Base-by-base conservation (phyloP, 805 yeast genomes). In the Clavispora phyllophila region DNA sequence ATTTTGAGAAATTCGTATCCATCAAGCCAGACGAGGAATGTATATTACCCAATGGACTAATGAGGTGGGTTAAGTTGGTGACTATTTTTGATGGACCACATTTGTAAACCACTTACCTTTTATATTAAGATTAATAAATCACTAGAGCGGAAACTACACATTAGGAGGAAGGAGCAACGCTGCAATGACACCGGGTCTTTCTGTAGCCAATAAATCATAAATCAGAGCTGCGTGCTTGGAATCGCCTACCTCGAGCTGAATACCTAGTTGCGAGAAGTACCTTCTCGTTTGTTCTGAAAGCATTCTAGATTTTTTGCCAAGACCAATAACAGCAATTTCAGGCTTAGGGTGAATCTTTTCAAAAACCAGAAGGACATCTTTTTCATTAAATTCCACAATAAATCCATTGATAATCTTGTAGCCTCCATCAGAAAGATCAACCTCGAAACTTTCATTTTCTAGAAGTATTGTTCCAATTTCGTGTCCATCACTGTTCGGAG, bases 191-290 rank as follows among this genome's bases (percentile, higher is more conserved):
- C 72, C 66, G 0, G 90, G 87, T 50, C 95, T 69, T 57, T 87
- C 95, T 0, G 91, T 84, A 1, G 91, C 89, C 45, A 87, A 63
- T 34, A 87, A 62, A 54, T 87, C 91, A 62, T 76, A 87, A 47
- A 76, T 81, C 48, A 77, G 74, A 10, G 85, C 90, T 0, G 87
- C 85, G 50, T 76, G 76, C 48, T 69, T 54, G 9, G 72, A 83
- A 55, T 80, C 84, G 23, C 86, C 75, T 3, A 82, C 66, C 53
- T 87, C 93, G 15, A 81, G 57, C 54, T 80, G 82, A n/a, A 85
- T 76, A 0, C 95, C 95, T 44, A 82, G 61, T 5, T 66, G 60
- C 20, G 73, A 70, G 44, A 87, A 70, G 45, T 57, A 62, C 31
- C 63, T 60, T 37, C 75, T 66, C 39, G 83, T 81, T 9, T 58